Evolutionary conservation across 1,284 basidiomycete genomes (phyloP).

Genomic region (Ganoderma sinense): DNA sequence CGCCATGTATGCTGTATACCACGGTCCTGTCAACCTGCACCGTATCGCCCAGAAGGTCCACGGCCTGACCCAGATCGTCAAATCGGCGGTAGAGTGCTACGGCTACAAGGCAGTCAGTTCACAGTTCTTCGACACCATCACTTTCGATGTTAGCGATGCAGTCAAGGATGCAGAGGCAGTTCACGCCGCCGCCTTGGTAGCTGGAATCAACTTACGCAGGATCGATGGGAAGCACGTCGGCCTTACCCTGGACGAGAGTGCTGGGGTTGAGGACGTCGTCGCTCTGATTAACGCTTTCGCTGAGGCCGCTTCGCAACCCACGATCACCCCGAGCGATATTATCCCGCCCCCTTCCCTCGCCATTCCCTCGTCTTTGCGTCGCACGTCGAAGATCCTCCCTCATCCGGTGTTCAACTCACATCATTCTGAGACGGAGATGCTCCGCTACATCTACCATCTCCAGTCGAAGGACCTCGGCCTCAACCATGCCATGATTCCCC

Average conservation of each 20-base stretch:
- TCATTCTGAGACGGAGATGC: slow-evolving; percentile 98
- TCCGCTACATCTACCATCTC: slow-evolving; percentile 94
- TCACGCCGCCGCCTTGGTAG: slow-evolving; percentile 73
- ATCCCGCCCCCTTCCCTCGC: slow-evolving; percentile 46
- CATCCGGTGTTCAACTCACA: slow-evolving; percentile 95
- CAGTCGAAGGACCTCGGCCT: slow-evolving; percentile 96
- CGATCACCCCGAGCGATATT: slow-evolving; percentile 52
- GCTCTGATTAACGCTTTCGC: slow-evolving; percentile 87
- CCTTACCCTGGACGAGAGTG: slow-evolving; percentile 93
- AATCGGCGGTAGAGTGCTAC: slow-evolving; percentile 70
- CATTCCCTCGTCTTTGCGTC: slow-evolving; percentile 68
- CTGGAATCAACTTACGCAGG: slow-evolving; percentile 86
- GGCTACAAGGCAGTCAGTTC: slow-evolving; percentile 76
- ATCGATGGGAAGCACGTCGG: slow-evolving; percentile 85
- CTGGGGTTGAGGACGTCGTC: slow-evolving; percentile 78
- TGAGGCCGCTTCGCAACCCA: slow-evolving; percentile 53
- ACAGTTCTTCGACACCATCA: slow-evolving; percentile 93
- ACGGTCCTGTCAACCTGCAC: slow-evolving; percentile 88
- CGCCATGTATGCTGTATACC: slow-evolving; percentile 97
- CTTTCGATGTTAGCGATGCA: slow-evolving; percentile 78
- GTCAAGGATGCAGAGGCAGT: slow-evolving; percentile 69
- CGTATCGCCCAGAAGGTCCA: slow-evolving; percentile 93
- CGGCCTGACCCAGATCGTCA: slow-evolving; percentile 86
- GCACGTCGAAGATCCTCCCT: slow-evolving; percentile 81
- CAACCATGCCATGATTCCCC: slow-evolving; percentile 96